These are phyloP conservation scores for Halophytophthora batemanensis DNA, from an alignment of 352 stramenopile species.

Conservation along the genomic window DNA sequence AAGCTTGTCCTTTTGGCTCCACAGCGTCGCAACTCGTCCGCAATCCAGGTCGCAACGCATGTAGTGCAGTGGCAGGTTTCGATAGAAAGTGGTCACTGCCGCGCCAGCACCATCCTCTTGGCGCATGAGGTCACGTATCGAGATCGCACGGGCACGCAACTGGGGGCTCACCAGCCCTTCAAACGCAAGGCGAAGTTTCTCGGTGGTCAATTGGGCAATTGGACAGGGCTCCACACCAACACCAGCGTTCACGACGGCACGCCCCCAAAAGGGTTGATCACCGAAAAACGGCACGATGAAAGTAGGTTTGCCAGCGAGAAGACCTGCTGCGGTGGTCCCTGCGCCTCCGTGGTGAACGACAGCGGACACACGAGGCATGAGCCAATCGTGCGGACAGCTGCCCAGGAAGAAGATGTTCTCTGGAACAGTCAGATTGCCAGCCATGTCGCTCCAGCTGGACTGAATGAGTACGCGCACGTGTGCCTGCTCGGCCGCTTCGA, in stretches of 20 bases:
- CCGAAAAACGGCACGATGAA: constrained; percentile 95
- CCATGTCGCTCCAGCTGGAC: constrained; percentile 86
- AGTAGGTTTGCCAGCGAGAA: constrained; percentile 90
- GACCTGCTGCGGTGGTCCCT: constrained; percentile 89
- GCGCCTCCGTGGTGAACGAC: constrained; percentile 85
- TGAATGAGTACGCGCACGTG: constrained; percentile 88
- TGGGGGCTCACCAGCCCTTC: constrained; percentile 47
- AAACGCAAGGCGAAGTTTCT: constrained; percentile 81
- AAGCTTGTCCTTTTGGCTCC: constrained; percentile 52
- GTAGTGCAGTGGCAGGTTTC: constrained; percentile 72
- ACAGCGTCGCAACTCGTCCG: constrained; percentile 45
- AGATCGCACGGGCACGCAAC: constrained; percentile 46
- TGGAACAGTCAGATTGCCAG: constrained; percentile 38
- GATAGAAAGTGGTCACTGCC: constrained; percentile 87
- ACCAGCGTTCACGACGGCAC: constrained; percentile 74
- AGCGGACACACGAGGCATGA: constrained; percentile 85
- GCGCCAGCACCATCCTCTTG: constrained; percentile 83
- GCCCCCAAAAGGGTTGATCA: constrained; percentile 94
- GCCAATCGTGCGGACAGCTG: constrained; percentile 88
- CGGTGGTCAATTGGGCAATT: constrained; percentile 75
- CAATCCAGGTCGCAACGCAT: constrained; percentile 84
- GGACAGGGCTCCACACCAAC: constrained; percentile 86
- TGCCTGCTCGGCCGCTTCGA: constrained; percentile 59
- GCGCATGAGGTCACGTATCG: constrained; percentile 59
- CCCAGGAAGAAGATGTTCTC: constrained; percentile 65